These are phyloP conservation scores for Candida sojae DNA, from an alignment of 1,139 yeast species.

Conservation along the genomic window DNA sequence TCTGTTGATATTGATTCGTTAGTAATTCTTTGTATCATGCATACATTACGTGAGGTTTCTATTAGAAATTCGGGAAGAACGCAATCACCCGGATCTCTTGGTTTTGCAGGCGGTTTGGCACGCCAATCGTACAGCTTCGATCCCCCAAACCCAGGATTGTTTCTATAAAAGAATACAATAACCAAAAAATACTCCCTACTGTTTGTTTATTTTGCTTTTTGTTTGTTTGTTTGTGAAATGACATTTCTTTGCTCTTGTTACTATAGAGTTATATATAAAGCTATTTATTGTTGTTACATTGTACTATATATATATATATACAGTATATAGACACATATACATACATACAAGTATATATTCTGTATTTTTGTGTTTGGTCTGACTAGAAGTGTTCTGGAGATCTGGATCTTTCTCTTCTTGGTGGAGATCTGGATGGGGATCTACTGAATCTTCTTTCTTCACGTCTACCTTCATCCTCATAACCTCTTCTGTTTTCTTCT, in stretches of 20 bases:
- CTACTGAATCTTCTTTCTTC: constrained; percentile 34
- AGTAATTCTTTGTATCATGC: constrained; percentile 31
- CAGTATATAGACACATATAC: too few relatives aligned
- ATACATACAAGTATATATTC: background rate
- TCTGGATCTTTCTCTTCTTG: constrained; percentile 41
- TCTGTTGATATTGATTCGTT: constrained; percentile 35
- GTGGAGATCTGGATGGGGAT: constrained; percentile 45
- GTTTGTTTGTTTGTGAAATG: background rate
- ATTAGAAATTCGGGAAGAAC: constrained; percentile 24
- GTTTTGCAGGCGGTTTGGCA: background rate
- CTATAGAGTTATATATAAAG: background rate
- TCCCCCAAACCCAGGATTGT: background rate
- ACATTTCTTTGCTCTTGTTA: background rate
- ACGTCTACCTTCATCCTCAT: constrained; percentile 18
- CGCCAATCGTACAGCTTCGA: background rate
- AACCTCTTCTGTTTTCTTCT: constrained; percentile 21
- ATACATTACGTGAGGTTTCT: constrained; percentile 36
- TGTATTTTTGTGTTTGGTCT: background rate
- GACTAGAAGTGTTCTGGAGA: constrained; percentile 31
- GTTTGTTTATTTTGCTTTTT: background rate
- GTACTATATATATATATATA: too few relatives aligned
- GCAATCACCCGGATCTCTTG: constrained; percentile 4
- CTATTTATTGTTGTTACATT: background rate
- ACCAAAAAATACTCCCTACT: too few relatives aligned
- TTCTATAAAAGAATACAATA: background rate